Base-by-base conservation (phyloP, 2,329 filamentous ascomycete genomes). In the Fusarium xylarioides region DNA sequence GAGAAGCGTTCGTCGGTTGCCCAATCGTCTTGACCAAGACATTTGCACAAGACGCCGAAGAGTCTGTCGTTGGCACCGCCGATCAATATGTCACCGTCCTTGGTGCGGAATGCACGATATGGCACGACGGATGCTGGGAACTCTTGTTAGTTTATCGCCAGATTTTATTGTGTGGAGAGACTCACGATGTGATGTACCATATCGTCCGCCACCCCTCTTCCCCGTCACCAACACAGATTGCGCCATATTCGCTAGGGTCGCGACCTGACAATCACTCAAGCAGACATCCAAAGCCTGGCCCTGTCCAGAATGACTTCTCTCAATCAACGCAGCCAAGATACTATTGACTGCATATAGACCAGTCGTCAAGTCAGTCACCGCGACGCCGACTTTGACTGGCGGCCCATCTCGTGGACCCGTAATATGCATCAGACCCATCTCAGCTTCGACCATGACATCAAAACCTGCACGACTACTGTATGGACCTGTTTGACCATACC, bases 401-500 rank as follows among this genome's bases (percentile, higher is more conserved):
- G 94, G 92, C 0, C 95, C 94, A 77, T 97, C 92, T 62, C 95
- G 88, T 64, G 89, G 88, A 28, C 95, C 95, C 0, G 95, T 98
- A 75, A 98, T 98, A 82, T 98, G 95, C 95, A 99, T 98, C 64
- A 98, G 84, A 1, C 95, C 95, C 84, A 98, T 95, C 80, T 98
- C 96, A 65, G 95, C 96, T 85, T 98, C 96, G 7, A 99, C 95
- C 95, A 99, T 98, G 76, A 99, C 95, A 82, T 99, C 95, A 85
- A 98, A 99, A 9, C 95, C 95, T 4, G 95, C 95, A 11, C 95
- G 89, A 70, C 91, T 89, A 7, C 91, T 90, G 81, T 97, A 97
- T 0, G 95, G 95, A 0, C 95, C 95, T 1, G 93, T 97, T 80
- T 98, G 95, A 4, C 95, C 95, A 79, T 98, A 98, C 1, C 95